Evolutionary conservation across 75 land plant genomes (phyloP).

Genomic region (Sequoia sempervirens): DNA sequence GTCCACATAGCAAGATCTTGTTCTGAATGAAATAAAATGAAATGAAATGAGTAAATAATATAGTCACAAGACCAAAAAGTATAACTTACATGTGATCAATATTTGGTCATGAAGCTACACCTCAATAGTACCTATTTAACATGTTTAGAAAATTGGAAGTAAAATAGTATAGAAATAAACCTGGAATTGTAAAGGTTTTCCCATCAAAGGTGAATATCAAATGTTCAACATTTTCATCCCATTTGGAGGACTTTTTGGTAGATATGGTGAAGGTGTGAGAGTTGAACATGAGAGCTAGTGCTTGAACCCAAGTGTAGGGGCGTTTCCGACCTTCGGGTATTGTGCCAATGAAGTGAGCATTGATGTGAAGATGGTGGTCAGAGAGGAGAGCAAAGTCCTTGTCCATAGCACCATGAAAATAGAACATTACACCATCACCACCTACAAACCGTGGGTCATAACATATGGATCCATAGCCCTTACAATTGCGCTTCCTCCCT

Average conservation of each 20-base stretch:
- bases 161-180: too few species aligned
- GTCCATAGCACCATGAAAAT: constrained; percentile 25
- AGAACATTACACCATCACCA: constrained; percentile 36
- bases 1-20: neutral
- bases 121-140: too few species aligned
- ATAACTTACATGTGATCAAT: too few species aligned
- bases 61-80: neutral
- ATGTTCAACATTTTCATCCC: constrained; percentile 21
- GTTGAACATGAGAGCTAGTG: constrained; percentile 41
- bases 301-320: constrained; percentile 65
- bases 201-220: constrained; percentile 32
- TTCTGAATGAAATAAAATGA: constrained; percentile 24
- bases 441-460: constrained; percentile 24
- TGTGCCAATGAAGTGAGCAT: constrained; percentile 42
- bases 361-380: constrained; percentile 28
- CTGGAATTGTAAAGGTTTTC: constrained; percentile 16
- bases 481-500: constrained; percentile 27
- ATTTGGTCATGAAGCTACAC: too few species aligned
- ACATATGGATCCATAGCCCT: constrained; percentile 18
- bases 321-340: constrained; percentile 31
- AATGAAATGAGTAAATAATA: neutral
- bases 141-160: too few species aligned
- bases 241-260: constrained; percentile 15
- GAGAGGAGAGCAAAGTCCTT: constrained; percentile 24
- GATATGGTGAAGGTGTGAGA: constrained; percentile 20